Evolutionary conservation across 208 protist genomes (phyloP), one percentile per base, ranked within the genome.

Genomic region (Trypanosoma melophagium): DNA sequence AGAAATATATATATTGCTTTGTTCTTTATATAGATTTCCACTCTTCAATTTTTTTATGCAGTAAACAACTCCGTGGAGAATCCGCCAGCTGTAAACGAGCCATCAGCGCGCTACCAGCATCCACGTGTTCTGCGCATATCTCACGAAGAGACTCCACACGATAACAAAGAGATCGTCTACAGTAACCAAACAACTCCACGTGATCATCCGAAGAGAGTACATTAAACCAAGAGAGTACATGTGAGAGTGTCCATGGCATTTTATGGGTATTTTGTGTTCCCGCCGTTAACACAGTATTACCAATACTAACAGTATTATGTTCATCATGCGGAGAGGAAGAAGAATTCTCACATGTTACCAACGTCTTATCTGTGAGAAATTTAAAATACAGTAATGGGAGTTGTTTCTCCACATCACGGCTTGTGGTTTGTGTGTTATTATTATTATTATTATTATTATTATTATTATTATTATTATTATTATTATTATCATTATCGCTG

Each of bases 171-270:
- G 72, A 82, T 41, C 76, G 74, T 49, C 83, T 53, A 35, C 84
- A 79, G 65, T 80, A 85, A 41, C 80, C 78, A 63, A 85, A 90
- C 49, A 76, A 67, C 41, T 70, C 73, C 35, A 77, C 60, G 59
- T 80, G 75, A 17, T 50, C 57, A 57, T 83, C 78, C 1, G 71
- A 80, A 40, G 77, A 51, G 38, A 90, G 68, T 19, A 74, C 56
- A 68, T 77, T 73, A 64, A 78, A 82, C 84, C 80, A 85, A 41
- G 65, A 77, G 12, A 90, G 66, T 13, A 90, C 70, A 69, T 81
- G 74, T 38, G 75, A 70, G 56, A 90, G 76, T 47, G 81, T 83
- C 79, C 81, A 90, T n/a, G 69, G 44, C 55, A 22, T 25, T 22
- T 16, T 21, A 5, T 49, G 31, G 12, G 41, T 8, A 21, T 35